Evolutionary conservation across 805 yeast genomes (phyloP).

Genomic region (Lipomyces japonicus): DNA sequence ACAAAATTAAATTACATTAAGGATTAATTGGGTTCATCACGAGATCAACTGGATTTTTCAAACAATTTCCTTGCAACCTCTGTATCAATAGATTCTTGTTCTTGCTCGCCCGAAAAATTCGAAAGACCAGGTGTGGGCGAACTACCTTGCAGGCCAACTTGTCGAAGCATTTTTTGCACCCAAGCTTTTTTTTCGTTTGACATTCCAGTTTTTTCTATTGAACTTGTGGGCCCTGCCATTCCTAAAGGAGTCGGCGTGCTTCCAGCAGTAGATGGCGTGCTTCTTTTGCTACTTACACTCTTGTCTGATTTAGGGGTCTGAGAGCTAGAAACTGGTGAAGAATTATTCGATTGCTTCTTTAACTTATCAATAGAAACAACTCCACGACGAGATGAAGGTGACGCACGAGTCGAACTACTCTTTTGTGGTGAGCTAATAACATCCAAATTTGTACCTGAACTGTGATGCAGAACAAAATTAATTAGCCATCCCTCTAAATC

Average conservation of each 20-base stretch:
- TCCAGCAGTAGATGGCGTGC: neutral
- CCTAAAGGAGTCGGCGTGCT: slow-evolving; percentile 10
- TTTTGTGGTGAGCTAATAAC: neutral
- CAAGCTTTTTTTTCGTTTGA: slow-evolving; percentile 20
- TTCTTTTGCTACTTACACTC: neutral
- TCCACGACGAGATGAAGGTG: neutral
- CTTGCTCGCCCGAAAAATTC: no score
- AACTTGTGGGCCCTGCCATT: slow-evolving; percentile 14
- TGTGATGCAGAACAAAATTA: slow-evolving; percentile 23
- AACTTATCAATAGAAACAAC: neutral
- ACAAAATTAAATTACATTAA: neutral
- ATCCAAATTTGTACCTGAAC: slow-evolving; percentile 1
- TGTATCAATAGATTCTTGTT: no score
- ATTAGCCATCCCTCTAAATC: slow-evolving; percentile 30
- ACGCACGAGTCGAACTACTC: neutral
- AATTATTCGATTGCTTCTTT: neutral
- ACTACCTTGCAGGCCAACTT: slow-evolving; percentile 5
- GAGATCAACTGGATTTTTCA: no score
- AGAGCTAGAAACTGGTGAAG: slow-evolving; percentile 3
- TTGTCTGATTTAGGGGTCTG: neutral
- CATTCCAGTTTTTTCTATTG: slow-evolving; percentile 9
- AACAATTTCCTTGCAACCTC: neutral
- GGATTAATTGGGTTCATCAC: no score
- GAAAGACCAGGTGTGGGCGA: slow-evolving; percentile 1
- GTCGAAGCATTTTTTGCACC: slow-evolving; percentile 23